These are phyloP conservation scores for Funneliformis geosporum DNA, from an alignment of 192 early-diverging fungal species.

Conservation along the genomic window DNA sequence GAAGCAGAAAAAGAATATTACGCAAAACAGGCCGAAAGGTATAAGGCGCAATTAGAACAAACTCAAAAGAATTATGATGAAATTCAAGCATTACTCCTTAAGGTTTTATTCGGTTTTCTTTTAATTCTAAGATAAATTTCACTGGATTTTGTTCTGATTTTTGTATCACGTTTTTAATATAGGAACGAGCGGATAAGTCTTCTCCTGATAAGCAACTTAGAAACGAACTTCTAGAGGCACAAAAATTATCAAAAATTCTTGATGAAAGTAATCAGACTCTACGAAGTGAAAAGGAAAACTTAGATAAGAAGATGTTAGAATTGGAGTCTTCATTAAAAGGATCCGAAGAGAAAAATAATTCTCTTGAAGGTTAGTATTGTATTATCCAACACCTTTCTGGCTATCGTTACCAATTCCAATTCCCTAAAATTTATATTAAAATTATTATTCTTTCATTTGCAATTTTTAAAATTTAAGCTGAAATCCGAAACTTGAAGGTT, in stretches of 20 bases:
- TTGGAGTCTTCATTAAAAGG: conserved; percentile 42
- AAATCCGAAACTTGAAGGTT: not conserved
- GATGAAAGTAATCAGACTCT: conserved; percentile 79
- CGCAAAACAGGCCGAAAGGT: conserved; percentile 66
- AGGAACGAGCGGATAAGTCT: not conserved
- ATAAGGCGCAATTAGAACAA: conserved; percentile 62
- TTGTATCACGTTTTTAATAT: not conserved
- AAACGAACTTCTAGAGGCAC: conserved; percentile 63
- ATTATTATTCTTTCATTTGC: not conserved
- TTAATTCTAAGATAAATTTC: conserved; percentile 38
- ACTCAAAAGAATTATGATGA: conserved; percentile 71
- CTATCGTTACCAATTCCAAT: no score
- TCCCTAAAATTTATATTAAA: no score
- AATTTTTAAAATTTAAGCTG: not conserved
- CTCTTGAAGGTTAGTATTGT: not conserved
- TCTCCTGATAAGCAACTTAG: conserved; percentile 49
- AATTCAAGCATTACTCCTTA: conserved; percentile 53
- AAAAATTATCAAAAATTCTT: conserved; percentile 66
- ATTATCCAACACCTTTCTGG: no score
- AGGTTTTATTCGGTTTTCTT: conserved; percentile 46
- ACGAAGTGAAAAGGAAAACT: conserved; percentile 57
- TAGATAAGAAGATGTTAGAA: conserved; percentile 35
- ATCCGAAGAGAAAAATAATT: not conserved
- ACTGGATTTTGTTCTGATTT: not conserved
- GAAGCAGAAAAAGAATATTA: conserved; percentile 66